Evolutionary conservation across 1,284 basidiomycete species (phyloP), one percentile per base, ranked within the genome.

Genomic region (Volvariella volvacea): DNA sequence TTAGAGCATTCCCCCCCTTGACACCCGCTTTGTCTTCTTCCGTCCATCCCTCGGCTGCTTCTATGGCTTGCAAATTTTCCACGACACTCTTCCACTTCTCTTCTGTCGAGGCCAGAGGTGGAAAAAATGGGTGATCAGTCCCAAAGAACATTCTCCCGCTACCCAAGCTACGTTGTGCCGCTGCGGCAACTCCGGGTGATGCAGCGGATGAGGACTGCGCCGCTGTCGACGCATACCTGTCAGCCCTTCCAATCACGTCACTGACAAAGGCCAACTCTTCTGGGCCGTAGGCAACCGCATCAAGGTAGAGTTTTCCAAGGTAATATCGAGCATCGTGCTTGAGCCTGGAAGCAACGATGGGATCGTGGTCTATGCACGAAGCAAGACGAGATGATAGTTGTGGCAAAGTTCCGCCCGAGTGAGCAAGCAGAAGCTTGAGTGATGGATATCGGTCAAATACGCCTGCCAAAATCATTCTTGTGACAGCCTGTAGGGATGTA

Each of bases 61-160:
- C 71, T 48, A 92, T 89, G 1, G 89, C 88, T 45, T 84, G 78
- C 45, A 92, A 57, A 59, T 91, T 92, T 51, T 89, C 87, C 9
- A 84, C 77, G 1, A 91, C 88, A 53, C 86, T 89, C 62, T 68
- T 76, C 90, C 90, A 91, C 55, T 79, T 87, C 50, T 80, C 80
- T 33, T 36, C 34, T 4, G 71, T 73, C 32, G 71, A 67, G 41
- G 68, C 67, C 25, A 92, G 69, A 4, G 89, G 89, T 3, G 89
- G 89, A 66, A 92, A 92, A 71, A 92, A 92, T 1, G 90, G 90
- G 60, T 92, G 87, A 55, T 92, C 90, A 15, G 90, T 92, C 6
- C 90, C 89, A 55, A 89, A 92, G 39, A 92, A 56, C 71, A 92
- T 78, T 51, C 78, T 68, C 45, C 67, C 65, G 48, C 77, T 81